A percentile compares a stretch with the other conserved stretches of the same genome.
phyloP scores from a whole-genome alignment of 228 moss, liverwort and hornwort genomes.

The Sphagnum magellanicum region DNA sequence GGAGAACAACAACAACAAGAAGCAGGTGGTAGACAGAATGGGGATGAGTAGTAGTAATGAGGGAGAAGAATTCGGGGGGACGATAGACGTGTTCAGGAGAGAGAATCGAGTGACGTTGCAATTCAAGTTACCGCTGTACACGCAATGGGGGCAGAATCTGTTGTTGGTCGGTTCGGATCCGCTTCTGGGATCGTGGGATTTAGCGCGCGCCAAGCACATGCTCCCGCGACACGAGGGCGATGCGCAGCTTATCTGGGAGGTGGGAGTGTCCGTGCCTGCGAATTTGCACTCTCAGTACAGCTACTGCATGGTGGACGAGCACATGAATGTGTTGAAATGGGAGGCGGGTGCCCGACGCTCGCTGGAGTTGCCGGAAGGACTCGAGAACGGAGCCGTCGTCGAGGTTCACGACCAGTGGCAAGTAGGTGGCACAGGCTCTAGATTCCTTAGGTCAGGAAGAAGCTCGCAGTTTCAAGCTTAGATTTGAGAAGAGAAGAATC shows the following conservation, averaged over 20 bases:
- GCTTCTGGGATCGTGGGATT: conserved; percentile 54
- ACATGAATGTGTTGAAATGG: conserved; percentile 51
- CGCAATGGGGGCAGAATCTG: conserved; percentile 81
- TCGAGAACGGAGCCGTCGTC: conserved; percentile 53
- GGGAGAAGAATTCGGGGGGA: no score
- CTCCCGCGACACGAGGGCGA: conserved; percentile 58
- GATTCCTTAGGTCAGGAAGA: background rate
- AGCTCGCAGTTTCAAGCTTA: background rate
- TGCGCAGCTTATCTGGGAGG: conserved; percentile 50
- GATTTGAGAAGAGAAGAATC: background rate
- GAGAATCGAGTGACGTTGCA: conserved; percentile 48
- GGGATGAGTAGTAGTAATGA: no score
- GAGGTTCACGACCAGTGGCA: conserved; percentile 85
- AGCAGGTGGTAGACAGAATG: no score
- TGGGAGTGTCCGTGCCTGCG: conserved; percentile 61
- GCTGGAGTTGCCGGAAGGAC: conserved; percentile 47
- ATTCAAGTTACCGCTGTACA: conserved; percentile 67
- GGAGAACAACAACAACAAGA: no score
- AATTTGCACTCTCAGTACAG: conserved; percentile 69
- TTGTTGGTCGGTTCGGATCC: conserved; percentile 60
- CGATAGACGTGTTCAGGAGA: conserved; percentile 20
- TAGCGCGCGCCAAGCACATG: conserved; percentile 52
- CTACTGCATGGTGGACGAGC: conserved; percentile 64
- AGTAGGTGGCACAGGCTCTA: conserved; percentile 17
- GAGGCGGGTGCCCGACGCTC: conserved; percentile 64